Conservation (phyloP, 1,284 basidiomycete genomes). For the Inonotus obliquus region DNA sequence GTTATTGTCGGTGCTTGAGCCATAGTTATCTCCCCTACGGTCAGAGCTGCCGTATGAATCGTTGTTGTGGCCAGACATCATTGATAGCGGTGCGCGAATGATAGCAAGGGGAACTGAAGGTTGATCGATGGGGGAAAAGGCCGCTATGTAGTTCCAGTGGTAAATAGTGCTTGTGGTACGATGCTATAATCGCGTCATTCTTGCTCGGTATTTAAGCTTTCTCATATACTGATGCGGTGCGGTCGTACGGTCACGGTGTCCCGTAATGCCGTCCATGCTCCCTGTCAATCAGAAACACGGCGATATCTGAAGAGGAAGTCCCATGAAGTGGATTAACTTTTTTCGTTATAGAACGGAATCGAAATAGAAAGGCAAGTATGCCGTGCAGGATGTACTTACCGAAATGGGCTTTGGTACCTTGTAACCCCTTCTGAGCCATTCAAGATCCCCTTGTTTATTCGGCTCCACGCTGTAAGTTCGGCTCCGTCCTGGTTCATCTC, state of each 20-base stretch:
- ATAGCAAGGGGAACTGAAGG: background rate
- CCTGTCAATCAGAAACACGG: background rate
- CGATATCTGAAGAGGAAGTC: background rate
- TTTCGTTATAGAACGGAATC: background rate
- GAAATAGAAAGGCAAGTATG: background rate
- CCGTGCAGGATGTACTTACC: no score
- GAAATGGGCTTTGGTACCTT: no score
- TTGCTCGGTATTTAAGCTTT: constrained; percentile 1
- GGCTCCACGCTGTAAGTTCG: background rate
- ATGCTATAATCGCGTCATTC: background rate
- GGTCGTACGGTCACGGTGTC: background rate
- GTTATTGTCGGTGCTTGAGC: no score
- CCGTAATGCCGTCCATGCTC: background rate
- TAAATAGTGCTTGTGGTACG: background rate
- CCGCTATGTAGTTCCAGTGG: background rate
- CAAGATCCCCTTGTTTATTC: no score
- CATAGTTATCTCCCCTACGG: background rate
- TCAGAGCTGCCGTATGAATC: background rate
- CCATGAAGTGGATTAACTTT: background rate
- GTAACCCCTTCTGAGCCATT: no score
- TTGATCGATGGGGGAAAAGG: background rate
- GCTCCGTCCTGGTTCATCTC: background rate
- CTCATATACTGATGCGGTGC: background rate
- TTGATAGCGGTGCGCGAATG: background rate
- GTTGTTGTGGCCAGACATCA: background rate